Evolutionary conservation across 306 rosid genomes (phyloP), one percentile per base, ranked within the genome.

Genomic region (Abrus pulchellus): DNA sequence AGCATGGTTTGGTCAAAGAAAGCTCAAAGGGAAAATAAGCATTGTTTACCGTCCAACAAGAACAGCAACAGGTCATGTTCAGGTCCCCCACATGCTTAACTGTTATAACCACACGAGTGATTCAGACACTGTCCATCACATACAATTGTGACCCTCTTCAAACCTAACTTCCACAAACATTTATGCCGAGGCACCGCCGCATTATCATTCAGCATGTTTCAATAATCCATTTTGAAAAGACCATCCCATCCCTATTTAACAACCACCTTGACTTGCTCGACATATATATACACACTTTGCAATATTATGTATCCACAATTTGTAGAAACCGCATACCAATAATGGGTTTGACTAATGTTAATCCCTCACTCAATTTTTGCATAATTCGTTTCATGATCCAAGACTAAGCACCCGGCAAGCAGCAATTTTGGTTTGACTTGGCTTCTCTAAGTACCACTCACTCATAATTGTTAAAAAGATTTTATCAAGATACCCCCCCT

Each of bases 391-490:
- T 68, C 68, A 36, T 8, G 54, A 67, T 67, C 80, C 67, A 36
- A 55, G 57, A 63, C 10, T 9, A 77, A 67, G 74, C 61, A 55
- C 76, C 62, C 62, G 36, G 32, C 80, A 64, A 38, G 64, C 75
- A 40, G 28, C 63, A 79, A 75, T 81, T 79, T 56, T 33, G 80
- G 81, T 91, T 84, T 85, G 92, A 86, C 92, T 86, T 86, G 88
- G 82, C 90, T 83, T 88, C 82, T 72, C 68, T 8, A 40, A 12
- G 45, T 34, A 12, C 44, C 72, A 55, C 60, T 40, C 59, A 55
- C 68, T 60, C 40, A 70, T 68, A 9, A 82, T 67, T 67, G 36
- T 68, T 68, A 10, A 75, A 30, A 62, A 32, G 32, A 69, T 49
- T 28, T 60, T 33, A 10, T 34, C 3, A 28, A 62, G 56, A 40